Base-by-base conservation (phyloP, 139 green algal genomes). In the Chlamydomonas schloesseri region DNA sequence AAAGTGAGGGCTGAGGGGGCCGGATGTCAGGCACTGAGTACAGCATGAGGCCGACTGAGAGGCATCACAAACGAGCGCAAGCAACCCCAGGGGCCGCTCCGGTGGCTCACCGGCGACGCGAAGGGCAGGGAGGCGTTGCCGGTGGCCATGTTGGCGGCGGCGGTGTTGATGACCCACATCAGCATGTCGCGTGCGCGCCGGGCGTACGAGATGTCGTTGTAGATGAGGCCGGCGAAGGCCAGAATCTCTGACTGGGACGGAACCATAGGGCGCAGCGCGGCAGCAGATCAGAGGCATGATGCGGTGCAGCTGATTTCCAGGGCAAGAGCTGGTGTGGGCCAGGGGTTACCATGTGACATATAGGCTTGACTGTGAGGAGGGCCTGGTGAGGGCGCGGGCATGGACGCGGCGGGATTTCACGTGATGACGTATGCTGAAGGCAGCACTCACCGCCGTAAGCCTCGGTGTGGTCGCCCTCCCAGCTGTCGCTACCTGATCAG, bases 401-500 rank as follows among this genome's bases (percentile, higher is more conserved):
- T 23, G 53, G 53, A 23, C 15, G 53, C 13, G 53, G 53, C 15
- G 53, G 15, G 15, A 58, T 23, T 58, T 13, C 13, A 23, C 53
- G 53, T 13, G 53, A 58, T 23, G 15, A 15, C 13, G 53, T 13
- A 15, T 15, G 53, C 13, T 23, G 15, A 58, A 58, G 53, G 53
- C 53, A 58, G 13, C 53, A 23, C 55, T 26, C 55, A 64, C 55
- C 62, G 15, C 24, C 68, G 68, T 73, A 73, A 11, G 68, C 31
- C 33, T 73, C 68, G 15, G 68, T 73, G 68, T 31, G 15, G 68
- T 73, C 68, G 17, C 68, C 68, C 68, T 73, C 68, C 68, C 68
- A 71, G 64, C 29, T 37, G 64, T 34, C n/a, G 15, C 64, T 71
- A 5, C 64, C 64, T 71, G 64, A n/a, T n/a, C n/a, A n/a, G n/a